phyloP scores from a whole-genome alignment of 208 protist species.

The Borovskyia barvae region DNA sequence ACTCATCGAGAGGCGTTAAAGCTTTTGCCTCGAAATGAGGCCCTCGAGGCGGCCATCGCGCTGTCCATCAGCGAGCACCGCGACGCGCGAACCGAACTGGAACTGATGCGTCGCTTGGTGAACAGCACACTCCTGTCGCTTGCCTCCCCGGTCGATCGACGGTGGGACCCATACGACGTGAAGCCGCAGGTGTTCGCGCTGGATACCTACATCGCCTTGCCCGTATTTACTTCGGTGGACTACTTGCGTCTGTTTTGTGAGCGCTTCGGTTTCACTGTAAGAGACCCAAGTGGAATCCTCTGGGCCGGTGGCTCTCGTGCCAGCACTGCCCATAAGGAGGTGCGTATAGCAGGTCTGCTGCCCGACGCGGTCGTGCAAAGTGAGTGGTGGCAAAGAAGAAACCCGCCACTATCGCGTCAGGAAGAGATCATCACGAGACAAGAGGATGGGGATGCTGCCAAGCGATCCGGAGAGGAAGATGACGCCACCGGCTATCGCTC shows the following conservation, averaged over 20 bases:
- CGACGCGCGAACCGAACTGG: constrained; percentile 78
- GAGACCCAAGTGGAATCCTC: constrained; percentile 75
- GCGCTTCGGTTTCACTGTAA: constrained; percentile 58
- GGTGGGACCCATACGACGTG: constrained; percentile 86
- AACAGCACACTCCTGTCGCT: constrained; percentile 72
- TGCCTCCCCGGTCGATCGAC: constrained; percentile 60
- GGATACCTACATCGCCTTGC: constrained; percentile 78
- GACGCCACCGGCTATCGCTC: no score
- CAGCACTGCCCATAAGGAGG: constrained; percentile 10
- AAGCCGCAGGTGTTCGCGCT: constrained; percentile 89
- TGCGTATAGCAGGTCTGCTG: constrained; percentile 13
- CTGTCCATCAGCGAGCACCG: constrained; percentile 69
- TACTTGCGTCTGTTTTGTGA: constrained; percentile 78
- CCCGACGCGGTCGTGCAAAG: constrained; percentile 43
- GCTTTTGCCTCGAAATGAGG: constrained; percentile 66
- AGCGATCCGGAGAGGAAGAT: no score
- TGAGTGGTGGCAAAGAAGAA: constrained; percentile 44
- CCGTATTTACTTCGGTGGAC: constrained; percentile 83
- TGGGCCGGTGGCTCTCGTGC: constrained; percentile 53
- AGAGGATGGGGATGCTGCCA: no score
- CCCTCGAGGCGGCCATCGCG: constrained; percentile 75
- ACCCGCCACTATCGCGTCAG: no score
- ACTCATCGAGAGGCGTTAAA: constrained; percentile 6
- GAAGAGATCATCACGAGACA: no score
- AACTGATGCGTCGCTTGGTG: constrained; percentile 79